phyloP scores from a whole-genome alignment of 1,284 basidiomycete genomes.

The Leucoagaricus sp. region DNA sequence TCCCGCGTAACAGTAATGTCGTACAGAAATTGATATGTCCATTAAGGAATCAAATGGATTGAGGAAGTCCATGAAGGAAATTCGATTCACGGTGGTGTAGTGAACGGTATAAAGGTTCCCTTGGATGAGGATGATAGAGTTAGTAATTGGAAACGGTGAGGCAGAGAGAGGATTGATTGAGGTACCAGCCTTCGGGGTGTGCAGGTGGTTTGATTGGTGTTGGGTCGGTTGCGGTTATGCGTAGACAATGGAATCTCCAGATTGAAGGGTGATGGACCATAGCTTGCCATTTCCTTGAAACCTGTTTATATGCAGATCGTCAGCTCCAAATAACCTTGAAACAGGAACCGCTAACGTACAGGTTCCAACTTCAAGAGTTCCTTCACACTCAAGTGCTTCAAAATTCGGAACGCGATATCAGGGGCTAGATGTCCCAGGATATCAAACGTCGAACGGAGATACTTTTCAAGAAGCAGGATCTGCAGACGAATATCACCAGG shows the following conservation, averaged over 20 bases:
- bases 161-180: constrained; percentile 17
- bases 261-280: constrained; percentile 71
- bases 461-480: constrained; percentile 81
- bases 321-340: neutral
- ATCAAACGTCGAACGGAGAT: constrained; percentile 79
- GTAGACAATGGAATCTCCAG: constrained; percentile 78
- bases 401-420: constrained; percentile 63
- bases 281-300: constrained; percentile 76
- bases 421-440: constrained; percentile 75
- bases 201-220: constrained; percentile 61
- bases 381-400: constrained; percentile 63
- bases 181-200: constrained; percentile 74
- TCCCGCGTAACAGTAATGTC: constrained; percentile 75
- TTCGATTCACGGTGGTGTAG: constrained; percentile 88
- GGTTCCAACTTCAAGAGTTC: constrained; percentile 64
- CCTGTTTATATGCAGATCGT: constrained; percentile 37
- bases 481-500: constrained; percentile 78
- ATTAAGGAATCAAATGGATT: constrained; percentile 74
- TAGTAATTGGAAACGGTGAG: neutral
- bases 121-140: constrained; percentile 27
- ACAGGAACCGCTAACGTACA: constrained; percentile 33
- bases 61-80: constrained; percentile 76
- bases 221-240: constrained; percentile 76
- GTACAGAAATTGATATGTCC: constrained; percentile 92
- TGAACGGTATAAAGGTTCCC: constrained; percentile 79